Evolutionary conservation across 768 basidiomycete species (phyloP).

Genomic region (Trametes cingulata): DNA sequence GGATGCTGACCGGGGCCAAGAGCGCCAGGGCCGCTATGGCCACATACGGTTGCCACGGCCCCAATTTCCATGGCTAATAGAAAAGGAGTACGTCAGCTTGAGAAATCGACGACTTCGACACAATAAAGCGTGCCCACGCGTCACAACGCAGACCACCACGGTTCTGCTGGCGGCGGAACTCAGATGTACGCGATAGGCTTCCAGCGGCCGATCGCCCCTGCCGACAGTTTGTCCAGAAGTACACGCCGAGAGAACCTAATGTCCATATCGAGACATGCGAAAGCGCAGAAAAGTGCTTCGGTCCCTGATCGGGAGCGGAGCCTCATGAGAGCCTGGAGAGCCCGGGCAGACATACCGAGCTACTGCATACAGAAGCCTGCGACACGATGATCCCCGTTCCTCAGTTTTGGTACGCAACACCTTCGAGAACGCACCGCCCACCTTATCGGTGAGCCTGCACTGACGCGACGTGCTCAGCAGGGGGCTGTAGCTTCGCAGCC

Average conservation of each 20-base stretch:
- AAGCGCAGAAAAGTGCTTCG: background rate
- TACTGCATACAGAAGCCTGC: background rate
- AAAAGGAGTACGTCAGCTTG: constrained; percentile 12
- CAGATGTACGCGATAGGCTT: constrained; percentile 22
- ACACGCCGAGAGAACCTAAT: constrained; percentile 8
- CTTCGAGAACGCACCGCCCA: background rate
- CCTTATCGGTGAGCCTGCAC: background rate
- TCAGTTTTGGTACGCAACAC: background rate
- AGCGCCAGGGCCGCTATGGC: constrained; percentile 8
- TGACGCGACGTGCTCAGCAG: background rate
- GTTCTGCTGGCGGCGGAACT: constrained; percentile 8
- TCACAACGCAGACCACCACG: background rate
- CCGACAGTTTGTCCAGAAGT: background rate
- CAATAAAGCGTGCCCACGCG: background rate
- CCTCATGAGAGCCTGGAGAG: background rate
- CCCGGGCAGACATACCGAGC: background rate
- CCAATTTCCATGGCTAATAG: background rate
- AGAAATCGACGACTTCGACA: background rate
- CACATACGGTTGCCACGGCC: constrained; percentile 2
- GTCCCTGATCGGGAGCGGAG: constrained; percentile 8
- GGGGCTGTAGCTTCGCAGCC: background rate
- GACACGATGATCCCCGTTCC: background rate
- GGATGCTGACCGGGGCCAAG: background rate
- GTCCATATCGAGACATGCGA: constrained; percentile 7
- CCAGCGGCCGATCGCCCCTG: constrained; percentile 15